Evolutionary conservation across 169 alveolate genomes (phyloP).

Genomic region (Babesia gibsoni): DNA sequence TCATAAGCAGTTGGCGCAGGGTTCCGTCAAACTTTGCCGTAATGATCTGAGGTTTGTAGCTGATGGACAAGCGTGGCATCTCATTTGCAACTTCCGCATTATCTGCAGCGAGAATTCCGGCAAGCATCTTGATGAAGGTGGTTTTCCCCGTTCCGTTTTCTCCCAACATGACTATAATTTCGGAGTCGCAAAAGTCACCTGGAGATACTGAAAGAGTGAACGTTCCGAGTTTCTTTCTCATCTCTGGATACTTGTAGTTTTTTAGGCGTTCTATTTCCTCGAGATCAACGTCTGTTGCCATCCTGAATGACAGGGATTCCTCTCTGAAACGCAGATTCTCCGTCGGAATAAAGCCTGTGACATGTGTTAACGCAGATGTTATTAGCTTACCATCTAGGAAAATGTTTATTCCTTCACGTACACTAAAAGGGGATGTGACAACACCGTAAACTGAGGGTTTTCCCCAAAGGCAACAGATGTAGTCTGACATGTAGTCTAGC

Average conservation of each 20-base stretch:
- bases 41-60: constrained; percentile 97
- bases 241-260: constrained; percentile 72
- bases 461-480: constrained; percentile 98
- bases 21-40: constrained; percentile 97
- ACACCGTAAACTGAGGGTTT: constrained; percentile 99
- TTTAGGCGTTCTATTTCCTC: constrained; percentile 76
- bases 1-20: constrained; percentile 88
- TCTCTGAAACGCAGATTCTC: constrained; percentile 99
- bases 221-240: constrained; percentile 85
- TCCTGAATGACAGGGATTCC: constrained; percentile 90
- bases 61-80: constrained; percentile 90
- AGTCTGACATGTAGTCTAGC: constrained; percentile 97
- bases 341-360: constrained; percentile 93
- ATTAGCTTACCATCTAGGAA: constrained; percentile 88
- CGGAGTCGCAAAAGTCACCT: constrained; percentile 94
- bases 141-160: constrained; percentile 99
- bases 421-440: constrained; percentile 99
- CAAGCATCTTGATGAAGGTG: constrained; percentile 96
- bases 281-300: constrained; percentile 74
- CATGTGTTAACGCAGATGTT: not conserved
- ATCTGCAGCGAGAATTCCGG: constrained; percentile 93
- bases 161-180: constrained; percentile 97
- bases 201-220: constrained; percentile 85
- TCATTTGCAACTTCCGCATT: constrained; percentile 75
- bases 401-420: constrained; percentile 97